Evolutionary conservation across 768 basidiomycete species (phyloP), one percentile per base, ranked within the genome.

Genomic region (Suillus placidus): DNA sequence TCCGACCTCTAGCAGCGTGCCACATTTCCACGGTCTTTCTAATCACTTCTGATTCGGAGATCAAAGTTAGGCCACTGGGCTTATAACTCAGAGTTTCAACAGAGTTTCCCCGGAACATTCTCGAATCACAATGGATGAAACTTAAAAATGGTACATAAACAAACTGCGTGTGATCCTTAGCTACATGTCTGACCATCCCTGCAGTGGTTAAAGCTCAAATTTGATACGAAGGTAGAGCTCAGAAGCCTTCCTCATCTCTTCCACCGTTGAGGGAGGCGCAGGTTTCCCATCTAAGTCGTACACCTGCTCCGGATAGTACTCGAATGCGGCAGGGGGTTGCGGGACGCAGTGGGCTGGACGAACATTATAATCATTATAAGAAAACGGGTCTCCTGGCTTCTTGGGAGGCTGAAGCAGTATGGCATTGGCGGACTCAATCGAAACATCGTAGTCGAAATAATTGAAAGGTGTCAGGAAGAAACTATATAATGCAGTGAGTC

Each of bases 381-480:
- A 62, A 71, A 79, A 87, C 1, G 78, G 67, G 2, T 77, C 78
- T 16, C 81, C 82, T 0, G 80, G 76, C 12, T 64, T 64, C 23
- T 70, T 62, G 6, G 85, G 84, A 18, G 77, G 70, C 40, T 78
- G 74, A 37, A 87, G 76, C 16, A 87, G 68, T 62, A 88, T 80
- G 18, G 86, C 83, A 61, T 88, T 87, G 65, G 74, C 73, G n/a
- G 82, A 81, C 62, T 88, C 87, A 75, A 88, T 81, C 7, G 87
- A 86, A 61, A 87, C 78, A 70, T 90, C 88, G 60, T 80, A 78
- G 71, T 89, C 87, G 74, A 87, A 87, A 78, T 84, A 89, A 74
- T 89, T 89, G 66, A 88, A 79, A 4, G 87, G 88, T 0, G 85
- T 83, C 13, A 90, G 72, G 64, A 87, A 77, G 72, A 89, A 86